phyloP scores from a whole-genome alignment of 2,329 filamentous ascomycete species.

The Capronia epimyces region DNA sequence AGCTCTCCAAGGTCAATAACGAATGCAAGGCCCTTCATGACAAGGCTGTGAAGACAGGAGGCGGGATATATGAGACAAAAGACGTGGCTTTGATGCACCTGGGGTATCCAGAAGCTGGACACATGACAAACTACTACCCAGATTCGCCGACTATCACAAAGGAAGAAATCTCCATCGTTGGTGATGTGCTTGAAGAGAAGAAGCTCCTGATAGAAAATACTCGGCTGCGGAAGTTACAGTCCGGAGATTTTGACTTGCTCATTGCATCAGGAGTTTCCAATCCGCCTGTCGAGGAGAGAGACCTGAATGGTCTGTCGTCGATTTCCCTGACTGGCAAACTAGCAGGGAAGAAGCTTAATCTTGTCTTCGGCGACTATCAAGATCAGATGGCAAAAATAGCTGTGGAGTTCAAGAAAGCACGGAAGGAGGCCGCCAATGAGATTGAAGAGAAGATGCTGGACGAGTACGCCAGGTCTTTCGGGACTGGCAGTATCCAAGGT shows the following conservation, averaged over 20 bases:
- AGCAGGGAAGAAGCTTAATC: constrained; percentile 61
- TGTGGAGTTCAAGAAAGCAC: constrained; percentile 62
- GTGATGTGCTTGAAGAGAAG: constrained; percentile 67
- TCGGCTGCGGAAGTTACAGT: constrained; percentile 60
- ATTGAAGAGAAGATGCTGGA: constrained; percentile 67
- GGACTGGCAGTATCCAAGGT: constrained; percentile 65
- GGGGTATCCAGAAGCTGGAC: constrained; percentile 67
- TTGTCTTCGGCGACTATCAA: constrained; percentile 70
- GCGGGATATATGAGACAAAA: constrained; percentile 65
- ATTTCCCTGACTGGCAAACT: constrained; percentile 58
- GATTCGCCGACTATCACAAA: constrained; percentile 69
- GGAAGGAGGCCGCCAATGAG: constrained; percentile 65
- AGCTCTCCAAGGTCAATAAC: constrained; percentile 55
- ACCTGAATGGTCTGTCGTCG: constrained; percentile 61
- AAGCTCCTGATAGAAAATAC: constrained; percentile 70
- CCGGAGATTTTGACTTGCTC: constrained; percentile 64
- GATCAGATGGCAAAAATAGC: constrained; percentile 65
- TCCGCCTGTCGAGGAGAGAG: constrained; percentile 58
- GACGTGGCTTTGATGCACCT: constrained; percentile 65
- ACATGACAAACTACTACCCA: constrained; percentile 78
- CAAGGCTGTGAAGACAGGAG: constrained; percentile 53
- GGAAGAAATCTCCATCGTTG: constrained; percentile 65
- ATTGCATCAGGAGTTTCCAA: constrained; percentile 63
- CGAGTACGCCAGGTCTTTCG: constrained; percentile 70
- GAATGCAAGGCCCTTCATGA: constrained; percentile 61